A percentile compares a stretch with the other conserved stretches of the same genome.
Conservation (phyloP, 176 grass and related monocot species). For the Avena eriantha region DNA sequence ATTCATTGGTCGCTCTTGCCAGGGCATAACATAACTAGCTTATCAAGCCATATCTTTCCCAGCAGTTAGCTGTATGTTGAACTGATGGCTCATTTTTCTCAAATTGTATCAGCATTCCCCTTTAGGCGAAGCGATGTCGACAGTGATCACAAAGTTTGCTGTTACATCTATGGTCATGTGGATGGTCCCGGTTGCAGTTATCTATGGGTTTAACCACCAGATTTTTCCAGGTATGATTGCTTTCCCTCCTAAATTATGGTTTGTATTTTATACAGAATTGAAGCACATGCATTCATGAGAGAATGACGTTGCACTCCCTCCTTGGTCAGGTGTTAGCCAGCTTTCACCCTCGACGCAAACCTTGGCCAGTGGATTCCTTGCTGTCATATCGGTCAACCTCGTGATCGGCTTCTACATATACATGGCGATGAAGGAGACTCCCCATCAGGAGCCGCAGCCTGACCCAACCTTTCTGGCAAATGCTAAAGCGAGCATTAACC, state of each 20-base stretch:
- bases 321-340: slow-evolving; percentile 53
- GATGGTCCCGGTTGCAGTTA: slow-evolving; percentile 70
- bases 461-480: slow-evolving; percentile 84
- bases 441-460: slow-evolving; percentile 67
- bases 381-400: slow-evolving; percentile 85
- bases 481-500: slow-evolving; percentile 80
- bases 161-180: slow-evolving; percentile 88
- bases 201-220: slow-evolving; percentile 83
- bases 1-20: not conserved
- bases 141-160: slow-evolving; percentile 76
- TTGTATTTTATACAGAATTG: not conserved
- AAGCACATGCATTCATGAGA: not conserved
- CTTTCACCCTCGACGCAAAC: slow-evolving; percentile 75
- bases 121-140: slow-evolving; percentile 57
- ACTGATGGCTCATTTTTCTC: not conserved
- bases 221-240: slow-evolving; percentile 73
- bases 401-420: slow-evolving; percentile 84
- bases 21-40: not conserved
- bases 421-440: slow-evolving; percentile 80
- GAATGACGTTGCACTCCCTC: not conserved
- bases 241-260: not conserved
- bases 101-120: slow-evolving; percentile 16
- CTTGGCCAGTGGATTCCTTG: slow-evolving; percentile 80
- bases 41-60: not conserved
- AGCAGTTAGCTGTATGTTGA: not conserved